Evolutionary conservation across 2,329 filamentous ascomycete species (phyloP).

Genomic region (Pseudogymnoascus sp.): DNA sequence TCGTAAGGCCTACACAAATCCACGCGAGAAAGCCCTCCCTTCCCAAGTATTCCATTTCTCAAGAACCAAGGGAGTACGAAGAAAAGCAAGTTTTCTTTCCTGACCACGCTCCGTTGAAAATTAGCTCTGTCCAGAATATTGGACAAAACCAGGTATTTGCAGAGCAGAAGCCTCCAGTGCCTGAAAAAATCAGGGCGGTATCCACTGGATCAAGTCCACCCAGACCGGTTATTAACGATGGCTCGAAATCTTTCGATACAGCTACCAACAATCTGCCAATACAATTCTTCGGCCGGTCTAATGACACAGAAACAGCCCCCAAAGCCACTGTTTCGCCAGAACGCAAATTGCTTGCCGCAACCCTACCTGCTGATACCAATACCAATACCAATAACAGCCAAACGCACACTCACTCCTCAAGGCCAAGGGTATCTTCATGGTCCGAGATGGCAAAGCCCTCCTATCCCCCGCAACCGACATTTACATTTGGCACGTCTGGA

Average conservation of each 20-base stretch:
- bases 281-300: neutral
- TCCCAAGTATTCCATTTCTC: neutral
- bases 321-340: too few relatives aligned
- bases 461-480: neutral
- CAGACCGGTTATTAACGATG: neutral
- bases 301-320: neutral
- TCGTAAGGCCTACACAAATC: neutral
- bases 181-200: neutral
- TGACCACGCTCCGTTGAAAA: neutral
- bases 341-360: neutral
- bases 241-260: neutral
- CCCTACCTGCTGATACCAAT: neutral
- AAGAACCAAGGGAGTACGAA: neutral
- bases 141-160: neutral
- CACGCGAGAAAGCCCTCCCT: slow-evolving; percentile 1
- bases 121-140: neutral
- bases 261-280: neutral
- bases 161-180: neutral
- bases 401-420: neutral
- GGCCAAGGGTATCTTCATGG: neutral
- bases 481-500: neutral
- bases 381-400: neutral
- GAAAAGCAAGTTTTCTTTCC: neutral
- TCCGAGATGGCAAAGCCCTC: neutral
- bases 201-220: neutral